Evolutionary conservation across 139 green algal species (phyloP).

Genomic region (Tetraselmis chui): DNA sequence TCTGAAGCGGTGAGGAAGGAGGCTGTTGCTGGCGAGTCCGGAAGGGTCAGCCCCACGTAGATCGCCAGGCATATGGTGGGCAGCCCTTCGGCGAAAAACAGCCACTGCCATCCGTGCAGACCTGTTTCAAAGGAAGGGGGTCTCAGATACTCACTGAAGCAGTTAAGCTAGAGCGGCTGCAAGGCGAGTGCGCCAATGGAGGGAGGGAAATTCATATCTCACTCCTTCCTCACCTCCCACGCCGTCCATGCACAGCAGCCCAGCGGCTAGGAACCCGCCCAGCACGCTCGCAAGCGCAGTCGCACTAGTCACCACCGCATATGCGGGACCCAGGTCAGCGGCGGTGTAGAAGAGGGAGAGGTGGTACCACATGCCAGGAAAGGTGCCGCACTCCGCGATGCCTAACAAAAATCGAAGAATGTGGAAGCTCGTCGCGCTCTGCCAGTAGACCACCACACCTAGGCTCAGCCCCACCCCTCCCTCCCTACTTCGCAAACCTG

Average conservation of each 20-base stretch:
- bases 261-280: slow-evolving; percentile 51
- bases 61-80: slow-evolving; percentile 32
- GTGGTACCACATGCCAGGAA: slow-evolving; percentile 57
- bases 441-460: too few relatives aligned
- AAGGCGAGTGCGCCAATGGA: too few relatives aligned
- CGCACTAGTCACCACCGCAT: slow-evolving; percentile 25
- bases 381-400: slow-evolving; percentile 55
- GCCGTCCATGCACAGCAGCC: slow-evolving; percentile 54
- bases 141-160: too few relatives aligned
- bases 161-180: too few relatives aligned
- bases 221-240: too few relatives aligned
- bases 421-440: slow-evolving; percentile 4
- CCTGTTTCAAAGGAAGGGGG: too few relatives aligned
- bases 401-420: slow-evolving; percentile 63
- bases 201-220: too few relatives aligned
- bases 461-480: too few relatives aligned
- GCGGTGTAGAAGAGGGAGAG: slow-evolving; percentile 37
- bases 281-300: slow-evolving; percentile 33
- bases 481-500: too few relatives aligned
- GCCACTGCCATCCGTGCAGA: slow-evolving; percentile 19
- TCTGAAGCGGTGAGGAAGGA: slow-evolving; percentile 41
- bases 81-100: slow-evolving; percentile 62
- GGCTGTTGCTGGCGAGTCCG: slow-evolving; percentile 24
- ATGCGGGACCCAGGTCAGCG: slow-evolving; percentile 28
- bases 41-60: slow-evolving; percentile 21